phyloP scores from a whole-genome alignment of 1,284 basidiomycete species.

The Inonotus hispidus region DNA sequence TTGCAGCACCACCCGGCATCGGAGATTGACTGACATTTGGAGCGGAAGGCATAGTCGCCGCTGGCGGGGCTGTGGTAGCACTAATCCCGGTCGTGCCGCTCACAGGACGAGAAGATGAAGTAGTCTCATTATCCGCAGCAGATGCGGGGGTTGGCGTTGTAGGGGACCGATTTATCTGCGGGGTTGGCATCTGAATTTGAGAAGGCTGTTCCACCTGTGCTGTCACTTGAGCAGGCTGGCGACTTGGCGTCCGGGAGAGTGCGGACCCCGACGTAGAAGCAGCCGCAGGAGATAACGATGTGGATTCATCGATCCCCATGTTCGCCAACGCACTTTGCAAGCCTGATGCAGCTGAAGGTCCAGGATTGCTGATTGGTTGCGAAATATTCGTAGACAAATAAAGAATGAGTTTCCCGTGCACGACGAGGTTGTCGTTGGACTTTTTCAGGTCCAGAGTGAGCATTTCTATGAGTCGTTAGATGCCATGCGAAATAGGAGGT shows the following conservation, averaged over 20 bases:
- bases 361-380: constrained; percentile 71
- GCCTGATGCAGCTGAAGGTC: constrained; percentile 57
- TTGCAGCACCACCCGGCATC: constrained; percentile 21
- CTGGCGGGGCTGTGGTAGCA: constrained; percentile 21
- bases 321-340: constrained; percentile 51
- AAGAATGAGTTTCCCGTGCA: constrained; percentile 88
- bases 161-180: constrained; percentile 28
- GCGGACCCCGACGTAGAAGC: constrained; percentile 29
- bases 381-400: constrained; percentile 82
- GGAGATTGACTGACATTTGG: constrained; percentile 25
- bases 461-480: constrained; percentile 56
- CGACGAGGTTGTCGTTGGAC: constrained; percentile 84
- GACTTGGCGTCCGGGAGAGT: constrained; percentile 49
- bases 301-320: constrained; percentile 52
- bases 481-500: background rate
- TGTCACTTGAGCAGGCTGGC: constrained; percentile 35
- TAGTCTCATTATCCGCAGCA: constrained; percentile 32
- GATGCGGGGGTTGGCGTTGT: constrained; percentile 27
- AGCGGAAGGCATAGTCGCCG: constrained; percentile 17
- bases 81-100: constrained; percentile 25
- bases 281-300: constrained; percentile 38
- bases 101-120: constrained; percentile 31
- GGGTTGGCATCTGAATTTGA: constrained; percentile 32
- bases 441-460: constrained; percentile 86
- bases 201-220: constrained; percentile 34